These are phyloP conservation scores for Pseudozyma flocculosa DNA, from an alignment of 1,284 basidiomycete genomes.

Conservation along the genomic window DNA sequence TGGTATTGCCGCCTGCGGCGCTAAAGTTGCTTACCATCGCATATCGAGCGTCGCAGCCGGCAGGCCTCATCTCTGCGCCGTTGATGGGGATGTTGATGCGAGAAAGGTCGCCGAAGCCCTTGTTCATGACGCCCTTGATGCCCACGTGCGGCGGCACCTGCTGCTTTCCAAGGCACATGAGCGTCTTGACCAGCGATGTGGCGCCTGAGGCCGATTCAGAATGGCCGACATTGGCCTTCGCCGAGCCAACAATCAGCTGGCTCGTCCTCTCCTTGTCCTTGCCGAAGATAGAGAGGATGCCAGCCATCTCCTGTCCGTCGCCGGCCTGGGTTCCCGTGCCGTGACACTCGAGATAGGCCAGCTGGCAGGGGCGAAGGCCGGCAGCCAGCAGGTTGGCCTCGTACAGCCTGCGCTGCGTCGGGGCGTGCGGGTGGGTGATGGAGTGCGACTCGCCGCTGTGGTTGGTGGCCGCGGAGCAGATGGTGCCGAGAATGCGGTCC, in stretches of 20 bases:
- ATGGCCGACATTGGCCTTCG: slow-evolving; percentile 41
- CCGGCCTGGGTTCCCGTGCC: slow-evolving; percentile 43
- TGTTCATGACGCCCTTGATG: slow-evolving; percentile 35
- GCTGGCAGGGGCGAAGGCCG: slow-evolving; percentile 16
- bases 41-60: slow-evolving; percentile 6
- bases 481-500: slow-evolving; percentile 29
- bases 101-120: slow-evolving; percentile 1
- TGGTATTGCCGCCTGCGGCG: slow-evolving; percentile 38
- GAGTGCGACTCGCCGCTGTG: slow-evolving; percentile 38
- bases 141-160: slow-evolving; percentile 31
- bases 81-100: too few species aligned
- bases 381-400: slow-evolving; percentile 24
- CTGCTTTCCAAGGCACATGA: slow-evolving; percentile 9
- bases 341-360: slow-evolving; percentile 33
- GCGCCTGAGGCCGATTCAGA: slow-evolving; percentile 33
- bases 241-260: slow-evolving; percentile 27
- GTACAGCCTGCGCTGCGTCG: slow-evolving; percentile 28
- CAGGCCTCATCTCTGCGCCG: background rate
- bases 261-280: slow-evolving; percentile 6
- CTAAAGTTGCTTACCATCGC: slow-evolving; percentile 39
- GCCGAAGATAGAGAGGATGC: slow-evolving; percentile 40
- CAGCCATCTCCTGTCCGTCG: slow-evolving; percentile 34
- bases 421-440: slow-evolving; percentile 39
- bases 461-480: slow-evolving; percentile 34
- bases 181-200: slow-evolving; percentile 34